Evolutionary conservation across 1,284 basidiomycete genomes (phyloP).

Genomic region (Ustilago nuda): DNA sequence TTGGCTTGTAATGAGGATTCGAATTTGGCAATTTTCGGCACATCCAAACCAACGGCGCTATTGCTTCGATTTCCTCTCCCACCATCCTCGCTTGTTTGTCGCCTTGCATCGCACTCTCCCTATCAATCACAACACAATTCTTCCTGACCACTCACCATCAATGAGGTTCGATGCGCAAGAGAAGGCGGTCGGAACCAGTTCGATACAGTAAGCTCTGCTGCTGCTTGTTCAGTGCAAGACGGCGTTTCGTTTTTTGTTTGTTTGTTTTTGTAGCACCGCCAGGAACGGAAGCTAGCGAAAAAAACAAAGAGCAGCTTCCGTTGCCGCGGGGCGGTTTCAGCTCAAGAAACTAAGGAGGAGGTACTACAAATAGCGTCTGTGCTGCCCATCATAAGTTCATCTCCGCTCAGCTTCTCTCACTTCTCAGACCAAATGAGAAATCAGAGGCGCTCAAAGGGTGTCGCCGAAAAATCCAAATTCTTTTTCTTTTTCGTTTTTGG

Average conservation of each 20-base stretch:
- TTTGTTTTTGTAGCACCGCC: neutral
- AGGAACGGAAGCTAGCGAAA: neutral
- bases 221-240: neutral
- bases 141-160: neutral
- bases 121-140: neutral
- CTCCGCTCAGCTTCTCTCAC: neutral
- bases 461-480: constrained; percentile 11
- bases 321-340: neutral
- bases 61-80: neutral
- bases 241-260: neutral
- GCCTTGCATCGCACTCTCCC: neutral
- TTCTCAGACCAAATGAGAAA: neutral
- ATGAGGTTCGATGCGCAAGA: too few species aligned
- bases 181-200: neutral
- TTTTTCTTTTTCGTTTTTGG: neutral
- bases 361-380: neutral
- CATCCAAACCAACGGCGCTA: neutral
- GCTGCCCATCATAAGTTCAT: neutral
- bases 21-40: constrained; percentile 7
- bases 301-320: neutral
- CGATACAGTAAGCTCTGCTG: neutral
- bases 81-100: neutral
- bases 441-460: neutral
- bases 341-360: neutral
- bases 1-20: neutral